Evolutionary conservation across 352 stramenopile genomes (phyloP).

Genomic region (Phytophthora uliginosa): DNA sequence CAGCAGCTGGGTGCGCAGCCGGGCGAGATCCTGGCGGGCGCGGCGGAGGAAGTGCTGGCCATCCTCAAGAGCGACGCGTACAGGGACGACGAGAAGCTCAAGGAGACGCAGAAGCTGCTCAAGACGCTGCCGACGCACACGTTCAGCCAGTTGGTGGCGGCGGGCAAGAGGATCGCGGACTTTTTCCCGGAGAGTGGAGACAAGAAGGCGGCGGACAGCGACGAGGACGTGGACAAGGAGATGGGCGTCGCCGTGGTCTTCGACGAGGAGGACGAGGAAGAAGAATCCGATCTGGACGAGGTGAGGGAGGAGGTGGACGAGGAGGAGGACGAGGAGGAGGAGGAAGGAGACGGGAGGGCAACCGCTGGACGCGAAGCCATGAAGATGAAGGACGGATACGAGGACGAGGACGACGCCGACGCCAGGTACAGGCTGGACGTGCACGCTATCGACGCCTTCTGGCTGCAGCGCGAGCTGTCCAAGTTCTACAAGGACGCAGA

Average conservation of each 20-base stretch:
- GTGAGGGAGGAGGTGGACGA: slow-evolving; percentile 81
- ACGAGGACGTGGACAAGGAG: slow-evolving; percentile 95
- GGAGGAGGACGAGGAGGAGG: slow-evolving; percentile 67
- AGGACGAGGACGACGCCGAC: slow-evolving; percentile 75
- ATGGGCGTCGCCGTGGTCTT: slow-evolving; percentile 99
- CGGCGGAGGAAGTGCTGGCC: slow-evolving; percentile 93
- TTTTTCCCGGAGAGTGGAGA: slow-evolving; percentile 63
- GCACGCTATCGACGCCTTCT: slow-evolving; percentile 99
- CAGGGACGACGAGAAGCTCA: slow-evolving; percentile 85
- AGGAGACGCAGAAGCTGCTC: slow-evolving; percentile 89
- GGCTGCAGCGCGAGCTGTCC: slow-evolving; percentile 97
- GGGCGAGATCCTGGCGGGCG: slow-evolving; percentile 92
- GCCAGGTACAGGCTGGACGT: slow-evolving; percentile 90
- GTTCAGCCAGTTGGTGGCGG: slow-evolving; percentile 88
- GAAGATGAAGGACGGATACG: slow-evolving; percentile 78
- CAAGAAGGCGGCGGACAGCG: slow-evolving; percentile 39
- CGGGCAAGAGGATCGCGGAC: slow-evolving; percentile 92
- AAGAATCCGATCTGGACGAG: slow-evolving; percentile 95
- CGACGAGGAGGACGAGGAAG: slow-evolving; percentile 97
- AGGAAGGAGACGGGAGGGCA: slow-evolving; percentile 47
- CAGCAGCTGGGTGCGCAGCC: slow-evolving; percentile 88
- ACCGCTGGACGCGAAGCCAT: slow-evolving; percentile 51
- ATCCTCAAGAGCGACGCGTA: slow-evolving; percentile 95
- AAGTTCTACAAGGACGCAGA: slow-evolving; percentile 97
- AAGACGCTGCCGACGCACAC: slow-evolving; percentile 76